Percentiles rank a stretch among this genome's conserved stretches.
Evolutionary conservation across 2,329 filamentous ascomycete genomes (phyloP).

Genomic region (Aureobasidium mangrovei): DNA sequence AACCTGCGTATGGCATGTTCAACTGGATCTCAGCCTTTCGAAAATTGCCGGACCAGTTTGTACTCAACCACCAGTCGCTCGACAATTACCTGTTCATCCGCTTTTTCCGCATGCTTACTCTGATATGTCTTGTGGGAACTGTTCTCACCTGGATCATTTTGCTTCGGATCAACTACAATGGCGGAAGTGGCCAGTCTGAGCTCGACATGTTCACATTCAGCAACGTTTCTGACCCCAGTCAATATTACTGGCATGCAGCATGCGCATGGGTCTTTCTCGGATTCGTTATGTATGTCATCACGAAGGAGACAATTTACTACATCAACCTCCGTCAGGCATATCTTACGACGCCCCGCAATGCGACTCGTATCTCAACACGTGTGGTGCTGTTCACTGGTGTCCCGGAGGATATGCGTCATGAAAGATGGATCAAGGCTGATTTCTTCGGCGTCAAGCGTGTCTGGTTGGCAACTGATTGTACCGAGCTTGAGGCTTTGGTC

Average conservation of each 20-base stretch:
- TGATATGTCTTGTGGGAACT: constrained; percentile 36
- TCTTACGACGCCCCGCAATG: constrained; percentile 34
- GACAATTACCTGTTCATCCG: constrained; percentile 41
- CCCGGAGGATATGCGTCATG: constrained; percentile 31
- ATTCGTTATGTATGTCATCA: constrained; percentile 37
- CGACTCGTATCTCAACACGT: constrained; percentile 36
- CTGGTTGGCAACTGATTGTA: constrained; percentile 38
- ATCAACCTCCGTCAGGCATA: constrained; percentile 40
- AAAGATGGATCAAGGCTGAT: constrained; percentile 32
- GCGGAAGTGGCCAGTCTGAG: constrained; percentile 17
- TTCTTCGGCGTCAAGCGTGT: constrained; percentile 32
- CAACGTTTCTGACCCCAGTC: constrained; percentile 31
- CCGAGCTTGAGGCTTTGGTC: constrained; percentile 35
- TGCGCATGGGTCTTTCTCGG: constrained; percentile 33
- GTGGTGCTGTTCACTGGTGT: constrained; percentile 40
- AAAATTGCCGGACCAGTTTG: constrained; percentile 34
- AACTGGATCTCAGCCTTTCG: constrained; percentile 43
- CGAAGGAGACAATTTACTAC: constrained; percentile 36
- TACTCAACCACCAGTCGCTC: constrained; percentile 37
- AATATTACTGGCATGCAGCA: constrained; percentile 36
- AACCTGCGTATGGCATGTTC: constrained; percentile 36
- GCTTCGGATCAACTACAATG: constrained; percentile 38
- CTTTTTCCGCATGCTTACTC: constrained; percentile 36
- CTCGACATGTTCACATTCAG: constrained; percentile 24
- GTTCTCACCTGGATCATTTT: constrained; percentile 39